Percentiles rank a stretch among this genome's conserved stretches.
Conservation (phyloP, 352 stramenopile species). For the Peronospora destructor region DNA sequence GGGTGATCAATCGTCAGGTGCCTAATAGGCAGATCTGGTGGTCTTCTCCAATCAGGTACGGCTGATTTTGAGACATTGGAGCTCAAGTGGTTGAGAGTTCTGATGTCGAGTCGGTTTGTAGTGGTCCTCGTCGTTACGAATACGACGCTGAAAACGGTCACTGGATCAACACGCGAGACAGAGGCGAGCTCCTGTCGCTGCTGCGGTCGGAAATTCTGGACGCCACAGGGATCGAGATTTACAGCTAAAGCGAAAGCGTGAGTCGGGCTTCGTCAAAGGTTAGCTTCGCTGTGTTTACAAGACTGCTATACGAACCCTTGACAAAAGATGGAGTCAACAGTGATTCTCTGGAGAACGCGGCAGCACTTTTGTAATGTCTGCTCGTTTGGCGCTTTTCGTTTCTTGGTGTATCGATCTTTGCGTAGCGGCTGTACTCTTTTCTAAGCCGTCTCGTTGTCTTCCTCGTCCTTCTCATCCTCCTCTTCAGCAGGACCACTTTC, state of each 20-base stretch:
- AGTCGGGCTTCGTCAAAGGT: not conserved
- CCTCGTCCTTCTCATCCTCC: slow-evolving; percentile 29
- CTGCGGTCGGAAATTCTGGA: slow-evolving; percentile 74
- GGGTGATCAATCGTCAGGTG: slow-evolving; percentile 97
- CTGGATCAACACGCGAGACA: slow-evolving; percentile 83
- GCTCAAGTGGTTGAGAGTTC: not conserved
- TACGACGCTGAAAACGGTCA: slow-evolving; percentile 55
- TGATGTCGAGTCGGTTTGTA: slow-evolving; percentile 13
- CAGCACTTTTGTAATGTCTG: slow-evolving; percentile 9
- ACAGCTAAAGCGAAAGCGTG: slow-evolving; percentile 26
- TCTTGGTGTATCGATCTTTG: slow-evolving; percentile 5
- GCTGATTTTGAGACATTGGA: not conserved
- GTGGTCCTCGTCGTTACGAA: slow-evolving; percentile 87
- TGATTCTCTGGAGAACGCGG: not conserved
- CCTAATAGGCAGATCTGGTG: slow-evolving; percentile 96
- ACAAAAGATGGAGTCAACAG: slow-evolving; percentile 9
- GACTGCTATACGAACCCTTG: slow-evolving; percentile 11
- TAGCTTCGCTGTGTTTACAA: slow-evolving; percentile 1
- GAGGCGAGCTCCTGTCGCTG: slow-evolving; percentile 61
- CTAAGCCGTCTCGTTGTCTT: slow-evolving; percentile 28
- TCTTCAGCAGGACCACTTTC: slow-evolving; percentile 25
- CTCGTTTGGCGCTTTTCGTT: slow-evolving; percentile 9
- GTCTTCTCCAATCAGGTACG: slow-evolving; percentile 91
- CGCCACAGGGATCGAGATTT: slow-evolving; percentile 75
- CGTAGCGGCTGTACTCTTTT: slow-evolving; percentile 2